Evolutionary conservation across 1,284 basidiomycete genomes (phyloP), one percentile per base, ranked within the genome.

Genomic region (Takashimella koratensis): DNA sequence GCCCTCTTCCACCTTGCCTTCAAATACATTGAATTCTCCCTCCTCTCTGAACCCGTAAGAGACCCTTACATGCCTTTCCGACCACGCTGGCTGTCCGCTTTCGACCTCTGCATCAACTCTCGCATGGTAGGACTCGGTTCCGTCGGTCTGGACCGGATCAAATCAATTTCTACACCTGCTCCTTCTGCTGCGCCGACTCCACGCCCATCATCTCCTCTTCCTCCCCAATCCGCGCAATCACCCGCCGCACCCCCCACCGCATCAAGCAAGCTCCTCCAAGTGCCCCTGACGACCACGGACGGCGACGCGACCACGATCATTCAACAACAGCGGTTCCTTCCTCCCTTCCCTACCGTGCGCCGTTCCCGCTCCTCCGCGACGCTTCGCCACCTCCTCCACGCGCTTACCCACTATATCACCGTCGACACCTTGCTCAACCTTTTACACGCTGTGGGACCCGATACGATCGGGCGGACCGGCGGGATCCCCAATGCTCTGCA

Each of bases 11-110:
- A 71, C 47, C 50, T 71, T 2, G 46, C 53, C 3, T 50, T 62
- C 27, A 68, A 70, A 47, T 61, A 66, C 26, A 19, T 68, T 49
- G 72, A 74, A 53, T 70, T 68, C 25, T 64, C 52, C 2, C 45
- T 69, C 1, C 62, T 70, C 22, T 21, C 52, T 13, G 52, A 60
- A 4, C 63, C 55, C 11, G 44, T 73, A 5, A 8, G 57, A 22
- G 72, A 74, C 58, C 63, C 64, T 23, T 68, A 65, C 46, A 49
- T 59, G 22, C 47, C 51, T 3, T 26, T 24, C 16, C 54, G 60
- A 24, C 36, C 54, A 26, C 49, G 49, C 24, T 43, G 58, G 4
- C 41, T 66, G 1, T 48, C 59, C 3, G 67, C 66, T 3, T 47
- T 67, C 10, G 69, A 71, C 51, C 46, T 69, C 4, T 59, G 56